A percentile compares a stretch with the other conserved stretches of the same genome.
Conservation (phyloP, 2,329 filamentous ascomycete genomes). For the Colletotrichum sp. region DNA sequence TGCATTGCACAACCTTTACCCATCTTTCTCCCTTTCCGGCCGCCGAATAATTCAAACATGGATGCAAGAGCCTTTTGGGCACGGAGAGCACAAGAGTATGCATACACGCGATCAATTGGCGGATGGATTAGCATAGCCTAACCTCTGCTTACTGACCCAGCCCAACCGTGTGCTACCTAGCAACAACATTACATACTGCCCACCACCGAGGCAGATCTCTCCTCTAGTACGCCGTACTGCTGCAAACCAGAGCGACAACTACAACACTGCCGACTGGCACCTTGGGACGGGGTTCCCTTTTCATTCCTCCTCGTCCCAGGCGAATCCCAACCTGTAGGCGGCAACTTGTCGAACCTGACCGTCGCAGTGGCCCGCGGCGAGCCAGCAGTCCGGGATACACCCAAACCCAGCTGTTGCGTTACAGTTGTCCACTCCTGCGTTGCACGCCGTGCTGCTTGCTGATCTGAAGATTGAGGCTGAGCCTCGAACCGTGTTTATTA, state of each 20-base stretch:
- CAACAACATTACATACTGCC: neutral
- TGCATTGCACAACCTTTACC: slow-evolving; percentile 1
- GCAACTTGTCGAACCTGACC: neutral
- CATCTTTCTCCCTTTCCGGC: neutral
- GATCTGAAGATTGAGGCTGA: slow-evolving; percentile 16
- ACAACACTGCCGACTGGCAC: neutral
- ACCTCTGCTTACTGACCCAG: slow-evolving; percentile 5
- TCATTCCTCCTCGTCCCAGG: slow-evolving; percentile 5
- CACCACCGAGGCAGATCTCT: neutral
- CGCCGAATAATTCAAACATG: neutral
- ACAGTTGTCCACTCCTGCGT: neutral
- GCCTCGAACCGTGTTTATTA: slow-evolving; percentile 7
- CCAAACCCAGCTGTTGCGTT: slow-evolving; percentile 2
- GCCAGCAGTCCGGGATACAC: neutral
- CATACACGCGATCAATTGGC: neutral
- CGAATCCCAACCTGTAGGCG: slow-evolving; percentile 1
- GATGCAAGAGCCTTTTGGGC: neutral
- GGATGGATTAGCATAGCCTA: neutral
- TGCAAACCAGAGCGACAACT: neutral
- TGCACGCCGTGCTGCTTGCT: neutral
- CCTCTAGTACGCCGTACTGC: neutral
- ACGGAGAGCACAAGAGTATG: neutral
- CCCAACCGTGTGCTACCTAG: slow-evolving; percentile 2
- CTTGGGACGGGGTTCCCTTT: neutral
- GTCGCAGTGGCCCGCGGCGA: neutral